Evolutionary conservation across 2,329 filamentous ascomycete genomes (phyloP), one percentile per base, ranked within the genome.

Genomic region (Colletotrichum agaves): DNA sequence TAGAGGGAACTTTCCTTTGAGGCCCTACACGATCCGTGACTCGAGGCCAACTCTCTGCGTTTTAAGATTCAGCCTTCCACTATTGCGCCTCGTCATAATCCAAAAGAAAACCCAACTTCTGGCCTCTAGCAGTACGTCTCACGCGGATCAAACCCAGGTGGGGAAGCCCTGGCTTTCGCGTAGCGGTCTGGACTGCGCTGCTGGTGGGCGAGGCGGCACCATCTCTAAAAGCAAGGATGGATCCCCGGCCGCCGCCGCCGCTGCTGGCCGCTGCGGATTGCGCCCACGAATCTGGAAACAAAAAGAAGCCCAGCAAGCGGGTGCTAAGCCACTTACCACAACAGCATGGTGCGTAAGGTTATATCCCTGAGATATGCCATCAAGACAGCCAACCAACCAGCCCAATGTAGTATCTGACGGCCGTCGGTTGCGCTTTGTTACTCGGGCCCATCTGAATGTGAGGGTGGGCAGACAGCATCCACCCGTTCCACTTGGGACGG

Each of bases 121-220:
- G 43, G 13, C 43, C 56, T 59, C 33, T 39, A 17, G 33, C 43
- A 31, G 33, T n/a, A 31, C 35, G 31, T 63, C 44, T 67, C 60
- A 63, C 64, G 64, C 53, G 60, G 52, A 57, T 46, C 61, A 59
- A 52, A 33, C 46, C 21, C 35, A 56, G 44, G 52, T 64, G 46
- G 61, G 53, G 53, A 63, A 53, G 59, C 61, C 64, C 64, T 44
- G 46, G 46, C 46, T 17, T 41, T 35, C 19, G 44, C 19, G 27
- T 35, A 47, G 64, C 60, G 60, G 64, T 63, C 64, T 63, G 47
- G 64, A 63, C 60, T 57, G 33, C 31, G 33, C 31, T 39, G 12
- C 50, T 35, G 33, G 50, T 53, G 50, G 19, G 27, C 17, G 44
- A 59, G 52, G 52, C 58, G 50, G 44, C 52, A 44, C 46, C 21